phyloP scores from a whole-genome alignment of 225 moss, liverwort and hornwort genomes.

The Pseudoscleropodium purum region DNA sequence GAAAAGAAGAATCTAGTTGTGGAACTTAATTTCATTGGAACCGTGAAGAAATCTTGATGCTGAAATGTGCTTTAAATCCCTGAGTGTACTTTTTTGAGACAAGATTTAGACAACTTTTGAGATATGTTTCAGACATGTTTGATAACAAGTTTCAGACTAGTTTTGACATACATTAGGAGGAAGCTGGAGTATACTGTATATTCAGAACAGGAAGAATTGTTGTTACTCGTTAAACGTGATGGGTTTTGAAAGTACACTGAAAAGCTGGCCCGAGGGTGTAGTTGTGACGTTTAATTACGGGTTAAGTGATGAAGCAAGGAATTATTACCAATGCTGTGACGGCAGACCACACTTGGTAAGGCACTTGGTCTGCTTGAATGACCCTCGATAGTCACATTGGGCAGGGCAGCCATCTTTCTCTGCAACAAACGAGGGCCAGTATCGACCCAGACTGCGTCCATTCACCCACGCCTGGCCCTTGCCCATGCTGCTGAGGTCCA shows the following conservation, averaged over 20 bases:
- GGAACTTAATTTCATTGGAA: neutral
- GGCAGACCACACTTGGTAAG: conserved; percentile 47
- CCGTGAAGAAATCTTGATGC: neutral
- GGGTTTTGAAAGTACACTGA: neutral
- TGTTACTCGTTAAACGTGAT: neutral
- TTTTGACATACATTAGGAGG: neutral
- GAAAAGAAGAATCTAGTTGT: neutral
- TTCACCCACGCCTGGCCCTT: conserved; percentile 89
- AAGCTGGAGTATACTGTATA: neutral
- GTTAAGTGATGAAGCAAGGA: neutral
- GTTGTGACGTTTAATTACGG: neutral
- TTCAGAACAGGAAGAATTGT: neutral
- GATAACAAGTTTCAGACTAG: neutral
- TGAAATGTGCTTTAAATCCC: neutral
- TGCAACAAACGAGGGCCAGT: conserved; percentile 44
- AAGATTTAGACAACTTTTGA: neutral
- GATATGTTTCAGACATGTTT: neutral
- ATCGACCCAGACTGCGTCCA: conserved; percentile 61
- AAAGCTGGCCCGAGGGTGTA: neutral
- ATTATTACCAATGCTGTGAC: conserved; percentile 60
- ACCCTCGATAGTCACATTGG: conserved; percentile 62
- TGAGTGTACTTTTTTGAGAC: neutral
- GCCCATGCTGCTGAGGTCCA: conserved; percentile 77
- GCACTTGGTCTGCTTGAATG: conserved; percentile 33
- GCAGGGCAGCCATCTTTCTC: conserved; percentile 12